These are phyloP conservation scores for Phytophthora uliginosa DNA, from an alignment of 352 stramenopile genomes.

Conservation along the genomic window DNA sequence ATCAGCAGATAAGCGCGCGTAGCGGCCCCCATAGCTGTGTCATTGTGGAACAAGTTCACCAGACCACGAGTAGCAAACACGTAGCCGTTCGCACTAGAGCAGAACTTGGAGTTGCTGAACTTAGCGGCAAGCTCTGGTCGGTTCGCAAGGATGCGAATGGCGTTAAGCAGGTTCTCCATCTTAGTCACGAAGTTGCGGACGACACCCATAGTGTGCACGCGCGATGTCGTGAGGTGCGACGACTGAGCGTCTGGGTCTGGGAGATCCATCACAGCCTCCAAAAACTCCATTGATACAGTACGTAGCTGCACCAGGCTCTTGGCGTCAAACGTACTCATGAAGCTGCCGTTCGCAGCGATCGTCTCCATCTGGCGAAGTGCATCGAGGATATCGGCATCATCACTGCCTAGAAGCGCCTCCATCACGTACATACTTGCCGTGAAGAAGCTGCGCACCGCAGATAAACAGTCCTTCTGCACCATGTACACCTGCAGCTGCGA, in stretches of 20 bases:
- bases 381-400: slow-evolving; percentile 75
- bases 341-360: slow-evolving; percentile 65
- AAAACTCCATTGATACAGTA: slow-evolving; percentile 73
- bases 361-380: slow-evolving; percentile 72
- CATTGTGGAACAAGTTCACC: slow-evolving; percentile 82
- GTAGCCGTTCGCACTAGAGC: slow-evolving; percentile 81
- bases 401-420: slow-evolving; percentile 67
- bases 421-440: slow-evolving; percentile 83
- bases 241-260: slow-evolving; percentile 69
- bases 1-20: slow-evolving; percentile 78
- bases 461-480: slow-evolving; percentile 78
- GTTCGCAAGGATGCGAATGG: slow-evolving; percentile 64
- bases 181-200: slow-evolving; percentile 83
- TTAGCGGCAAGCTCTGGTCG: slow-evolving; percentile 65
- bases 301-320: slow-evolving; percentile 63
- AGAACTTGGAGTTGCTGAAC: slow-evolving; percentile 83
- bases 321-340: slow-evolving; percentile 76
- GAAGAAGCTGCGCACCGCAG: slow-evolving; percentile 78
- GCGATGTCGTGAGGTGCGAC: slow-evolving; percentile 55
- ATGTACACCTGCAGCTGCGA: slow-evolving; percentile 74
- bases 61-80: slow-evolving; percentile 77
- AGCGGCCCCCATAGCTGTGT: slow-evolving; percentile 81
- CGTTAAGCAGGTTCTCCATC: slow-evolving; percentile 76
- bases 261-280: slow-evolving; percentile 81
- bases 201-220: slow-evolving; percentile 78